These are phyloP conservation scores for Entomophthora muscae DNA, from an alignment of 371 early-diverging fungal genomes.

Conservation along the genomic window DNA sequence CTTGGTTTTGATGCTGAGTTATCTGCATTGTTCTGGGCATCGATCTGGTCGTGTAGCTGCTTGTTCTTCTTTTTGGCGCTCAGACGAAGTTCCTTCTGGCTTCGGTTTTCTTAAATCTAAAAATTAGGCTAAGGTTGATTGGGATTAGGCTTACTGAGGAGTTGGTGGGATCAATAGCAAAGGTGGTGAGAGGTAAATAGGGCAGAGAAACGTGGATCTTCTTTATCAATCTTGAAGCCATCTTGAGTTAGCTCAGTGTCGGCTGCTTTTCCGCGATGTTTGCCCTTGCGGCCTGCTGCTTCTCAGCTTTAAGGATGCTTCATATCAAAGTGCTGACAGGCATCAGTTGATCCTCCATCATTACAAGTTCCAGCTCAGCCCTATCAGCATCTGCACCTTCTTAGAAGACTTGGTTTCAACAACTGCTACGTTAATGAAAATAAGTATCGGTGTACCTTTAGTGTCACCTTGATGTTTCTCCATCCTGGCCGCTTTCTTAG, in stretches of 20 bases:
- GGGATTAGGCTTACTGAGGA: conserved; percentile 29
- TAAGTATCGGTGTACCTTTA: conserved; percentile 11
- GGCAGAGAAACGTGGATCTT: conserved; percentile 74
- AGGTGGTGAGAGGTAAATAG: conserved; percentile 66
- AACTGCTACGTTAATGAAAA: conserved; percentile 7
- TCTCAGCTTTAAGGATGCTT: conserved; percentile 70
- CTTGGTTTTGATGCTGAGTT: neutral
- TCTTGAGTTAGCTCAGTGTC: conserved; percentile 39
- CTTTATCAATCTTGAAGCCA: conserved; percentile 65
- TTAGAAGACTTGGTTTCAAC: conserved; percentile 22
- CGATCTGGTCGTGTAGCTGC: neutral
- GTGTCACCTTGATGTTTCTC: conserved; percentile 13
- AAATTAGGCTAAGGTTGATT: neutral
- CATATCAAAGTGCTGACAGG: conserved; percentile 52
- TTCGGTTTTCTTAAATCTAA: conserved; percentile 79
- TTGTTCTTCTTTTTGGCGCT: conserved; percentile 30
- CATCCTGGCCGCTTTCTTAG: conserved; percentile 33
- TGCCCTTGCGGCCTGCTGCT: conserved; percentile 31
- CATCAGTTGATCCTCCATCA: conserved; percentile 28
- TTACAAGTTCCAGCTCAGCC: conserved; percentile 74
- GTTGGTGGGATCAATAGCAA: conserved; percentile 92
- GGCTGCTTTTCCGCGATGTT: conserved; percentile 27
- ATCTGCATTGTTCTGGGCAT: neutral
- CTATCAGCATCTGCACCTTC: conserved; percentile 35
- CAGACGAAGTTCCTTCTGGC: conserved; percentile 55